Evolutionary conservation across 345 rosid genomes (phyloP).

Genomic region (Aquilaria sinensis): DNA sequence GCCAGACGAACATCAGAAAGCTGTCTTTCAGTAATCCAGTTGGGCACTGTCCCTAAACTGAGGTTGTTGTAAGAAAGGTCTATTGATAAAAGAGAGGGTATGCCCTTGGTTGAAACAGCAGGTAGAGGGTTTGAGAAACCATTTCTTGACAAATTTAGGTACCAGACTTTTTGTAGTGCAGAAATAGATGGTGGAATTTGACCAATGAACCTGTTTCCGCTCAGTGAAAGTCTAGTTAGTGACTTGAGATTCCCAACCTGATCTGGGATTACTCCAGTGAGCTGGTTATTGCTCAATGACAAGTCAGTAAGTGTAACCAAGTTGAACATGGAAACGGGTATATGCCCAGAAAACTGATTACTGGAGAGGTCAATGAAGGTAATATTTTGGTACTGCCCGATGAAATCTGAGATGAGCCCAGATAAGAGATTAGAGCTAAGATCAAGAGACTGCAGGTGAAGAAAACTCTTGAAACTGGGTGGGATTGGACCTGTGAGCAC

Average conservation of each 20-base stretch:
- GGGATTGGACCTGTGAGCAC: constrained; percentile 69
- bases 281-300: constrained; percentile 57
- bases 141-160: constrained; percentile 80
- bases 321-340: constrained; percentile 57
- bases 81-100: constrained; percentile 66
- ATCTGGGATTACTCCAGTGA: constrained; percentile 59
- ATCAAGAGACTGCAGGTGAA: constrained; percentile 57
- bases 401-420: constrained; percentile 53
- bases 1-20: constrained; percentile 71
- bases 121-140: constrained; percentile 67
- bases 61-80: constrained; percentile 87
- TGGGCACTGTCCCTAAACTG: constrained; percentile 58
- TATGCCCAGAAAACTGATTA: constrained; percentile 53
- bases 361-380: constrained; percentile 58
- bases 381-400: constrained; percentile 43
- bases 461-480: constrained; percentile 37
- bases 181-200: constrained; percentile 65
- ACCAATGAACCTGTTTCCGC: constrained; percentile 58
- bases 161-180: constrained; percentile 68
- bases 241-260: constrained; percentile 59
- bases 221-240: constrained; percentile 56
- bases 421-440: constrained; percentile 69
- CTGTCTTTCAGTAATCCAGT: constrained; percentile 56
- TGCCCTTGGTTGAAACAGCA: constrained; percentile 30
- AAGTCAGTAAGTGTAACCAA: constrained; percentile 46